Evolutionary conservation across 495 filamentous ascomycete species (phyloP).

Genomic region (Alectoria sarmentosa): DNA sequence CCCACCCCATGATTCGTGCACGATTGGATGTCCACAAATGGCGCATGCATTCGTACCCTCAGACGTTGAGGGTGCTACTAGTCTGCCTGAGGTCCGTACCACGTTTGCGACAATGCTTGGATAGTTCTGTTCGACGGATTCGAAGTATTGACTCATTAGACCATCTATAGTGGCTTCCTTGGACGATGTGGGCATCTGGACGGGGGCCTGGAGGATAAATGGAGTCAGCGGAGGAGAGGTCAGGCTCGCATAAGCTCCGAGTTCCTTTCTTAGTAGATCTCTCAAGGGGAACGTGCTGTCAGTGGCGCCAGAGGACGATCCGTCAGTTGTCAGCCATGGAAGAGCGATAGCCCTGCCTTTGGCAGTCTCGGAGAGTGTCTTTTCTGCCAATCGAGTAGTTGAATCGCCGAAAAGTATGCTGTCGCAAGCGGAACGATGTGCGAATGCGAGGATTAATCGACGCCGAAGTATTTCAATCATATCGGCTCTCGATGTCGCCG

Average conservation of each 20-base stretch:
- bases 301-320: constrained; percentile 47
- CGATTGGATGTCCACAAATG: constrained; percentile 40
- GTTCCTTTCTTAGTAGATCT: constrained; percentile 74
- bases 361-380: constrained; percentile 76
- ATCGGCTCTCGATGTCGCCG: constrained; percentile 69
- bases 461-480: constrained; percentile 61
- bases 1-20: constrained; percentile 33
- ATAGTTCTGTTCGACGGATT: constrained; percentile 78
- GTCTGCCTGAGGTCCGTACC: constrained; percentile 75
- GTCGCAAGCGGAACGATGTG: constrained; percentile 52
- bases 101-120: constrained; percentile 93
- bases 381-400: constrained; percentile 80
- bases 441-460: constrained; percentile 58
- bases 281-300: constrained; percentile 65
- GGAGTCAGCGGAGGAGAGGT: constrained; percentile 43
- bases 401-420: constrained; percentile 76
- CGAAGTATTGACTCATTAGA: constrained; percentile 82
- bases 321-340: constrained; percentile 76
- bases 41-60: constrained; percentile 27
- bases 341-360: constrained; percentile 82
- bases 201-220: constrained; percentile 38
- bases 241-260: constrained; percentile 53
- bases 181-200: constrained; percentile 46
- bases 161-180: constrained; percentile 84
- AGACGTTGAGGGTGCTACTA: constrained; percentile 35